These are phyloP conservation scores for Euphrasia confusa DNA, from an alignment of 257 asterid genomes.

Conservation along the genomic window DNA sequence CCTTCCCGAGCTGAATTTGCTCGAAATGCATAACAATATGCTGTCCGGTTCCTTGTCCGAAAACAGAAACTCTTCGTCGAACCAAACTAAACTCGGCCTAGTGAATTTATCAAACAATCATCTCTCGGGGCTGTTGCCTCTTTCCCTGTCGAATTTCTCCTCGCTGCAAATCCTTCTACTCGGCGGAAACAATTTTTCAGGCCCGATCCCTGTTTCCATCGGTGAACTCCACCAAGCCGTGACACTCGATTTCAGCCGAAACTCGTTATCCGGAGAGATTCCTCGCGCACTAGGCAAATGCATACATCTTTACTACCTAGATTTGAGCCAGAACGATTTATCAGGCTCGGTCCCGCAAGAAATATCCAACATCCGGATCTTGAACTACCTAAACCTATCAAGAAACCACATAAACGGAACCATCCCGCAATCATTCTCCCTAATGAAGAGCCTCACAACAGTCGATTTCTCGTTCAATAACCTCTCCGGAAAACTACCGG, in stretches of 20 bases:
- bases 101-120: slow-evolving; percentile 75
- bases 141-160: slow-evolving; percentile 57
- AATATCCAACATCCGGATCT: slow-evolving; percentile 54
- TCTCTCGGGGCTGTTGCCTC: slow-evolving; percentile 64
- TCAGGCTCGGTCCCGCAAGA: slow-evolving; percentile 65
- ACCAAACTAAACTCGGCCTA: slow-evolving; percentile 48
- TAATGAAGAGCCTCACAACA: slow-evolving; percentile 83
- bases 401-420: slow-evolving; percentile 60
- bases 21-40: slow-evolving; percentile 75
- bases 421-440: slow-evolving; percentile 57
- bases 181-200: slow-evolving; percentile 64
- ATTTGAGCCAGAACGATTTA: slow-evolving; percentile 68
- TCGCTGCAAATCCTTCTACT: slow-evolving; percentile 66
- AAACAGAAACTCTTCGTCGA: slow-evolving; percentile 30
- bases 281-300: slow-evolving; percentile 68
- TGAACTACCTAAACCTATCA: slow-evolving; percentile 77
- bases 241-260: slow-evolving; percentile 64
- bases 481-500: slow-evolving; percentile 76
- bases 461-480: slow-evolving; percentile 91
- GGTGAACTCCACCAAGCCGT: slow-evolving; percentile 65
- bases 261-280: slow-evolving; percentile 56
- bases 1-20: slow-evolving; percentile 70
- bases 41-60: slow-evolving; percentile 69
- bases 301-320: slow-evolving; percentile 70
- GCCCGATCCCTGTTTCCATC: slow-evolving; percentile 67